Evolutionary conservation across 306 rosid genomes (phyloP).

Genomic region (Carpinus fangiana): DNA sequence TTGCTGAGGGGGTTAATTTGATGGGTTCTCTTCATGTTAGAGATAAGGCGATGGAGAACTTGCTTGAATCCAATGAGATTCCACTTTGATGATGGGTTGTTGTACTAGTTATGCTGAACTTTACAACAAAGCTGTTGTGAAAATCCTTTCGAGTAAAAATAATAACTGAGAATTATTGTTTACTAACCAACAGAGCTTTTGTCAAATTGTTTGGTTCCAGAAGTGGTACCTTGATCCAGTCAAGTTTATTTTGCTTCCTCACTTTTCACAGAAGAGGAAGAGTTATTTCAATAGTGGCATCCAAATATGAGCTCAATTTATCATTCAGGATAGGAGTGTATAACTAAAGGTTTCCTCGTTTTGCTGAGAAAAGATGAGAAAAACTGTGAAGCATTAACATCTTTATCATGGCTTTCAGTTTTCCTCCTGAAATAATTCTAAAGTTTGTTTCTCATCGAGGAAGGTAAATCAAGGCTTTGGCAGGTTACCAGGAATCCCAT

Average conservation of each 20-base stretch:
- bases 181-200: neutral
- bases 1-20: neutral
- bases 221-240: neutral
- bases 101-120: neutral
- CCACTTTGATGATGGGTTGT: neutral
- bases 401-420: neutral
- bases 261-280: neutral
- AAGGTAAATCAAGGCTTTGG: neutral
- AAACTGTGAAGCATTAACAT: neutral
- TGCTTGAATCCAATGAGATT: neutral
- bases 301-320: too few species aligned
- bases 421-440: neutral
- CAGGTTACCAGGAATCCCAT: neutral
- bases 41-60: neutral
- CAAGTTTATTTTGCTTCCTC: neutral
- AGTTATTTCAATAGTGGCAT: too few species aligned
- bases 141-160: neutral
- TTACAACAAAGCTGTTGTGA: neutral
- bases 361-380: neutral
- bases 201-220: neutral
- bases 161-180: neutral
- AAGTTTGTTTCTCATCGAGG: neutral
- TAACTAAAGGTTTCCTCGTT: neutral
- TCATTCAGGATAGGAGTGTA: too few species aligned
- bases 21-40: neutral